Base-by-base conservation (phyloP, 495 filamentous ascomycete genomes). In the Bathelium albidoporum region DNA sequence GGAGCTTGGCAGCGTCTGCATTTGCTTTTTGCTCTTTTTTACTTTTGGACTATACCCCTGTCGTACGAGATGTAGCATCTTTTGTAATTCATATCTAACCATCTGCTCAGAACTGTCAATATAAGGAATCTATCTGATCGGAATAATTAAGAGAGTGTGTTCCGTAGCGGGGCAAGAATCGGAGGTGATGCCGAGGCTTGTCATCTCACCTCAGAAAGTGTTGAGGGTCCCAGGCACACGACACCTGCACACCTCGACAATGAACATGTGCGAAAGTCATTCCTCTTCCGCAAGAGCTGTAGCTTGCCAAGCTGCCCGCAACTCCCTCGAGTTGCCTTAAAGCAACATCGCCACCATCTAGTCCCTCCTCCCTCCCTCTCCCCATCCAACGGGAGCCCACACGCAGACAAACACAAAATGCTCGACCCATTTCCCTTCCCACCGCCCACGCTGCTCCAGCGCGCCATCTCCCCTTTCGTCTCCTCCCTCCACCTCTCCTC, bases 401-500 rank as follows among this genome's bases (percentile, higher is more conserved):
- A 39, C 34, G 34, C 34, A 60, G 4, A 34, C 12, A 60, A 60
- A n/a, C 34, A 10, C 58, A 71, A 62, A 41, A 90, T 89, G 85
- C 83, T 80, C 74, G 89, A 91, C 69, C 85, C 86, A 14, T 88
- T 91, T 74, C 83, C 86, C 58, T 71, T 86, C 70, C 73, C 83
- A 59, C 76, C 84, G 32, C 73, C 81, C 24, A 79, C 79, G 32
- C 77, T 76, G 66, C 79, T 87, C 52, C 76, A 73, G 68, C 73
- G 74, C 65, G 75, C 79, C 60, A 70, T 84, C 63, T 71, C 82
- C 70, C 85, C 85, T 28, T 77, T 82, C 73, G 83, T 86, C 36
- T 78, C 84, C 65, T 76, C 71, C 32, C 70, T 89, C 67, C 73
- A 73, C 58, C 80, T 97, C 41, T 79, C 85, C 7, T 87, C 88